phyloP scores from a whole-genome alignment of 371 early-diverging fungal species.

The Circinella umbellata region DNA sequence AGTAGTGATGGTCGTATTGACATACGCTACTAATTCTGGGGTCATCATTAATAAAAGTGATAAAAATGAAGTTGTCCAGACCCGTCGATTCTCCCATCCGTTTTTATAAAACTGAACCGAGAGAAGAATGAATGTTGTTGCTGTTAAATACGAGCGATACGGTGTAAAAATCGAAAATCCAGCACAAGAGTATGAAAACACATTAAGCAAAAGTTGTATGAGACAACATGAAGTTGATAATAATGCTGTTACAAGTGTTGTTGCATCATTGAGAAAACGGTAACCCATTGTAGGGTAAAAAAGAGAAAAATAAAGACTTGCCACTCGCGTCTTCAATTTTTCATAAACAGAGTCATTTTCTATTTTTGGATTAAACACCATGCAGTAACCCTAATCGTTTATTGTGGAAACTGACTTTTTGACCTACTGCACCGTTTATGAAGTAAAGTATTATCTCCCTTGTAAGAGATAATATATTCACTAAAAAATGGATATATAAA shows the following conservation, averaged over 20 bases:
- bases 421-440: too few relatives aligned
- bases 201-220: constrained; percentile 57
- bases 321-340: too few relatives aligned
- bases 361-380: too few relatives aligned
- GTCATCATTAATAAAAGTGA: constrained; percentile 34
- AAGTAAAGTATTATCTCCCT: too few relatives aligned
- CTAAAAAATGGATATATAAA: too few relatives aligned
- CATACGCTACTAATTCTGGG: constrained; percentile 35
- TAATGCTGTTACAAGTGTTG: constrained; percentile 31
- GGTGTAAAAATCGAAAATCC: constrained; percentile 62
- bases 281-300: background rate
- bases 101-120: constrained; percentile 26
- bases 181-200: constrained; percentile 59
- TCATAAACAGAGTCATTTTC: too few relatives aligned
- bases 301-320: background rate
- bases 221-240: constrained; percentile 61
- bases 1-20: constrained; percentile 17
- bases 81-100: constrained; percentile 18
- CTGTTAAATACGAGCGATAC: constrained; percentile 39
- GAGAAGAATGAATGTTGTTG: constrained; percentile 31
- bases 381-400: too few relatives aligned
- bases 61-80: constrained; percentile 18
- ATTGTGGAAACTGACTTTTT: too few relatives aligned
- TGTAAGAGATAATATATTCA: too few relatives aligned
- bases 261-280: background rate